Evolutionary conservation across 73 alveolate species (phyloP), one percentile per base, ranked within the genome.

Genomic region (Paraurostyla sp.): DNA sequence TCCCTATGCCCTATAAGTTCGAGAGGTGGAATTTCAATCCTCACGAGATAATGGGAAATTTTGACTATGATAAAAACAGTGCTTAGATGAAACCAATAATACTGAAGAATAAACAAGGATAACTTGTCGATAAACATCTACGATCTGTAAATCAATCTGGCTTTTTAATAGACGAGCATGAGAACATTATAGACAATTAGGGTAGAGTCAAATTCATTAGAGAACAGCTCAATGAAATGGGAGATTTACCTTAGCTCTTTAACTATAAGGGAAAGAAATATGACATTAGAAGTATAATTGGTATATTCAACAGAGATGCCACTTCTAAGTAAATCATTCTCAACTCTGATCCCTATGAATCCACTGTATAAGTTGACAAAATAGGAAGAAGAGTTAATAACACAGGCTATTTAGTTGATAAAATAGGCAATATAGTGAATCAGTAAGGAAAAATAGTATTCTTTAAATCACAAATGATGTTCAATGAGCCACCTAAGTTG

Each of bases 11-110:
- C n/a, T 78, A 78, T 78, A 51, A 78, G 60, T 22, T 90, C 35
- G 92, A 90, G 71, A 82, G 88, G 40, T 52, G 40, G 33, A 82
- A 82, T 36, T 90, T 90, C 51, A 90, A 90, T 50, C 91, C 88
- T 3, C 95, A 90, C 41, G 88, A 90, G 18, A 78, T 82, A 9
- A 83, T 65, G 59, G 95, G 95, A 11, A 73, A 52, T 41, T 82
- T 80, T 45, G 95, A 81, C n/a, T 35, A 54, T 41, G 94, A 81
- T 52, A 27, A n/a, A 30, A 50, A 78, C 22, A 51, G 32, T 40
- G 33, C 15, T 9, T n/a, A 45, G 29, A 23, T 51, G 2, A 78
- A 78, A 59, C 89, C 89, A 16, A 83, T 42, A 3, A 65, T 83
- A 18, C 46, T 83, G 4, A 83, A 83, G 48, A 83, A 49, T 46